Conservation (phyloP, 768 basidiomycete genomes). For the Lentinula sp. region DNA sequence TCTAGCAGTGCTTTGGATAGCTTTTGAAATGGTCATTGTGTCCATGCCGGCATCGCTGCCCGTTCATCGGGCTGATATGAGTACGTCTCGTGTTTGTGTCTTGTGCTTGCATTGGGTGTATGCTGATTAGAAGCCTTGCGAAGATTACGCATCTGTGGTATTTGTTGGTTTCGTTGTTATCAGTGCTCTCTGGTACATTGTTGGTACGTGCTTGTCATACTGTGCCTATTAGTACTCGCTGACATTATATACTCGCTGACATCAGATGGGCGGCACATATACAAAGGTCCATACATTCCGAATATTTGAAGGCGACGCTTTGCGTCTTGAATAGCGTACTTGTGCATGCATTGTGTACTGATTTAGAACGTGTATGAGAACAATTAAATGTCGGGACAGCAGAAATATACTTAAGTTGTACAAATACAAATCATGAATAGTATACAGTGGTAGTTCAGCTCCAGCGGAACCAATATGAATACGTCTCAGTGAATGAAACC, state of each 20-base stretch:
- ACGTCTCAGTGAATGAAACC: background rate
- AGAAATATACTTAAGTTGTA: background rate
- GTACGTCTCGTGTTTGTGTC: background rate
- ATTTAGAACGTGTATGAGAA: background rate
- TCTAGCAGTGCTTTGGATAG: constrained; percentile 32
- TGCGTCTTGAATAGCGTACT: background rate
- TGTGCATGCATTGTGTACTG: background rate
- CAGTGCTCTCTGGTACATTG: background rate
- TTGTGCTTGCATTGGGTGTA: no score
- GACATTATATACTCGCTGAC: background rate
- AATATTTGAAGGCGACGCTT: background rate
- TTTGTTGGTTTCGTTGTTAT: background rate
- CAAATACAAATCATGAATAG: background rate
- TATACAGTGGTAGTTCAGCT: background rate
- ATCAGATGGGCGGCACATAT: background rate
- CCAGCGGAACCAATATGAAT: background rate
- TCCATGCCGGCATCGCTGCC: background rate
- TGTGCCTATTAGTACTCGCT: background rate
- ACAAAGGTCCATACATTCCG: background rate
- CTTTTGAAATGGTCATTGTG: background rate
- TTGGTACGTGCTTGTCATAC: background rate
- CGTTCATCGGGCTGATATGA: background rate
- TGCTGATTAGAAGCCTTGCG: background rate
- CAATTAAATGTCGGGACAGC: background rate
- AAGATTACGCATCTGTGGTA: background rate